Percentiles rank a stretch among this genome's conserved stretches.
Conservation (phyloP, 305 asterid genomes). For the Fraxinus baroniana region DNA sequence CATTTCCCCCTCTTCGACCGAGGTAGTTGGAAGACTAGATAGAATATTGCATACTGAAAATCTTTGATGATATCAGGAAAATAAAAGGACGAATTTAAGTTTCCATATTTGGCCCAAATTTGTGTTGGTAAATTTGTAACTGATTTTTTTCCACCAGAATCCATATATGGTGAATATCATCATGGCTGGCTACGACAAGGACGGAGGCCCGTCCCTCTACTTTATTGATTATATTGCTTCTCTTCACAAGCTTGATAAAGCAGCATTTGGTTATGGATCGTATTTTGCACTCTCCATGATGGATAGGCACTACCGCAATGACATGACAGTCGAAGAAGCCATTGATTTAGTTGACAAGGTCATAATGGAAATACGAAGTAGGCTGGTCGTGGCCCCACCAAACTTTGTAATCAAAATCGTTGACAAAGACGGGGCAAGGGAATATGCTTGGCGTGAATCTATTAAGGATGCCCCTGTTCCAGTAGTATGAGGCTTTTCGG, state of each 20-base stretch:
- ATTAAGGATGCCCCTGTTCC: slow-evolving; percentile 52
- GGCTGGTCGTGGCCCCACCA: slow-evolving; percentile 92
- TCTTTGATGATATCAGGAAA: not conserved
- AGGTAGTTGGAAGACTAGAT: not conserved
- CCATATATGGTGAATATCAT: slow-evolving; percentile 83
- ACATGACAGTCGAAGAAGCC: slow-evolving; percentile 88
- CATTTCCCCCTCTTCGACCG: not conserved
- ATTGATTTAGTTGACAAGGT: slow-evolving; percentile 72
- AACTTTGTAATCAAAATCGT: slow-evolving; percentile 87
- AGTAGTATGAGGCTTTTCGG: slow-evolving; percentile 13
- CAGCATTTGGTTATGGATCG: slow-evolving; percentile 93
- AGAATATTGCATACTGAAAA: not conserved
- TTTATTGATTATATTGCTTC: slow-evolving; percentile 80
- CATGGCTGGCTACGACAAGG: slow-evolving; percentile 91
- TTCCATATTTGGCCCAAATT: not conserved
- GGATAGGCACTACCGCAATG: slow-evolving; percentile 85
- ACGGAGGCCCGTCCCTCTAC: slow-evolving; percentile 78
- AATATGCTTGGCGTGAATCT: slow-evolving; percentile 70
- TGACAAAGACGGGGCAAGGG: slow-evolving; percentile 84
- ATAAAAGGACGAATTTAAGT: not conserved
- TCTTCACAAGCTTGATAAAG: slow-evolving; percentile 81
- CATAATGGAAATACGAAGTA: slow-evolving; percentile 72
- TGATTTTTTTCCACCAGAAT: slow-evolving; percentile 44
- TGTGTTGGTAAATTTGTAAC: not conserved
- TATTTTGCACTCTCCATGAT: slow-evolving; percentile 86